These are phyloP conservation scores for Aspergillus olivimuriae DNA, from an alignment of 495 filamentous ascomycete species.

Conservation along the genomic window DNA sequence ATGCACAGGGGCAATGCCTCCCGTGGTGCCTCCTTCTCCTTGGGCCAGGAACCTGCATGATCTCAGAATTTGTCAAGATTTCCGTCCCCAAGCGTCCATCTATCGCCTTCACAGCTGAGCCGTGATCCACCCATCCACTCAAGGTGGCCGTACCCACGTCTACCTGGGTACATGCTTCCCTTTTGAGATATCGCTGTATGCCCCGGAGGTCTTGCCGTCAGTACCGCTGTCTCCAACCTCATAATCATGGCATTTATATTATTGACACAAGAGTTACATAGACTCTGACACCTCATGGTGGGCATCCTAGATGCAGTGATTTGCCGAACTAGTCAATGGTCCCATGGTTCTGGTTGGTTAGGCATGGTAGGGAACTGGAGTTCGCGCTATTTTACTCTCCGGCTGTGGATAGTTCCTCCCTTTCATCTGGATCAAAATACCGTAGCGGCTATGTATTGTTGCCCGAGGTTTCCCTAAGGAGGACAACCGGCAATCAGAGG, in stretches of 20 bases:
- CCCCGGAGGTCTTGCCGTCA: not conserved
- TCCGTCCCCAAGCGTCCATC: not conserved
- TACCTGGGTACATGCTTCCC: not conserved
- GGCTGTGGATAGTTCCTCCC: not conserved
- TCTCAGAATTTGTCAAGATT: slow-evolving; percentile 1
- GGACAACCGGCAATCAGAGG: not conserved
- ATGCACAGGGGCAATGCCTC: not conserved
- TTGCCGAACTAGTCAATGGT: not conserved
- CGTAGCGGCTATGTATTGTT: not conserved
- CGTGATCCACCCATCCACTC: not conserved
- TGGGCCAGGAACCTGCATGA: not conserved
- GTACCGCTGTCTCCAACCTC: no score
- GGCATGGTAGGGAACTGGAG: not conserved
- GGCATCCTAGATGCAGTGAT: not conserved
- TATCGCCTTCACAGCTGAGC: not conserved
- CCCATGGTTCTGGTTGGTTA: not conserved
- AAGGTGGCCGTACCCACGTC: not conserved
- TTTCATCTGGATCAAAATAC: not conserved
- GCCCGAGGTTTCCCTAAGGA: not conserved
- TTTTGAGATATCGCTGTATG: not conserved
- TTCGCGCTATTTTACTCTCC: not conserved
- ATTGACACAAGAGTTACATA: no score
- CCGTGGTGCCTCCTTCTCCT: not conserved
- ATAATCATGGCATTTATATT: no score
- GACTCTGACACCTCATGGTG: not conserved